A percentile compares a stretch with the other conserved stretches of the same genome.
phyloP scores from a whole-genome alignment of 129 eudicot genomes.

The Arctium minus region DNA sequence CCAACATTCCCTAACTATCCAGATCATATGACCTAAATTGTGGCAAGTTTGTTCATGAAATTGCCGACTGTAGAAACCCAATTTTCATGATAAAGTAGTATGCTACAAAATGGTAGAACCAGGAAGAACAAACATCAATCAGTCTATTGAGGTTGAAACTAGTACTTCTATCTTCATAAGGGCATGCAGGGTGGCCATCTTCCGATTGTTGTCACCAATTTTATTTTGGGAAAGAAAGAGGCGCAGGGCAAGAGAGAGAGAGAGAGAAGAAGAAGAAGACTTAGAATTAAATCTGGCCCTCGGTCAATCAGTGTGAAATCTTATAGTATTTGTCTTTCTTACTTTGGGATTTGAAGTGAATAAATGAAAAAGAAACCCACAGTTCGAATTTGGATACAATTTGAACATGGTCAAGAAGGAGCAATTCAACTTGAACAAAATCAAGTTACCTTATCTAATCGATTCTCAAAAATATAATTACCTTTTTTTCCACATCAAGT shows the following conservation, averaged over 20 bases:
- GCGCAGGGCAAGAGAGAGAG: neutral
- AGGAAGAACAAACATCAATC: neutral
- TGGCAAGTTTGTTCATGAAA: conserved; percentile 5
- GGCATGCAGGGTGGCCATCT: neutral
- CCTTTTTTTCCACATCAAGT: neutral
- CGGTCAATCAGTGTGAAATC: neutral
- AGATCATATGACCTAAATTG: neutral
- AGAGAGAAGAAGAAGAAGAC: neutral
- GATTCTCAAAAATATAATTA: neutral
- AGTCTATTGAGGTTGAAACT: neutral
- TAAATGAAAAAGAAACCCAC: conserved; percentile 1
- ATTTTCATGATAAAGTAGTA: neutral
- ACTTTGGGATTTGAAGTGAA: neutral
- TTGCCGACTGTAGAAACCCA: neutral
- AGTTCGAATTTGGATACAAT: neutral
- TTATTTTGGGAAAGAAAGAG: neutral
- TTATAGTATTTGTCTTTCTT: neutral
- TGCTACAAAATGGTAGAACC: neutral
- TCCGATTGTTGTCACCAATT: neutral
- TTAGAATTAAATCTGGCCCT: neutral
- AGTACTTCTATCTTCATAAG: neutral
- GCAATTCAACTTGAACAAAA: neutral
- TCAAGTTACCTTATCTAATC: neutral
- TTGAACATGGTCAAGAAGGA: neutral
- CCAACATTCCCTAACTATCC: neutral